These are phyloP conservation scores for Silene vulgaris DNA, from an alignment of 179 eudicot species.

Conservation along the genomic window DNA sequence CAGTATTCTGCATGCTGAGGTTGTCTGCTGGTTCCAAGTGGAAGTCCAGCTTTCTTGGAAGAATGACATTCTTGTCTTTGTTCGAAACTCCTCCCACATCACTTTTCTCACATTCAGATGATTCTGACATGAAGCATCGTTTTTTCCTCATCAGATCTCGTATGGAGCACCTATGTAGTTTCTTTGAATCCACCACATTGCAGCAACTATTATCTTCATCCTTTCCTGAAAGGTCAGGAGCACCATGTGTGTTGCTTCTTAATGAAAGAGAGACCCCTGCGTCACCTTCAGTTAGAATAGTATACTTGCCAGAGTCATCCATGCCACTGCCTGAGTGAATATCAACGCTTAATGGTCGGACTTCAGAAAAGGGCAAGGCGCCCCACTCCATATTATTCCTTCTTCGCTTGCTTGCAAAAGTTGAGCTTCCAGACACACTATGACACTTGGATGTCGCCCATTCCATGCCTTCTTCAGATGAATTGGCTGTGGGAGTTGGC, in stretches of 20 bases:
- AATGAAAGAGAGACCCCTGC: conserved; percentile 20
- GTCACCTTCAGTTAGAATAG: conserved; percentile 19
- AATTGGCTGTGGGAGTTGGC: conserved; percentile 27
- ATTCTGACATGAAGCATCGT: conserved; percentile 39
- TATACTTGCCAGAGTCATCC: conserved; percentile 21
- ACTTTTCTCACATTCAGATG: conserved; percentile 28
- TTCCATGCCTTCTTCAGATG: conserved; percentile 32
- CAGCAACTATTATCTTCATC: conserved; percentile 25
- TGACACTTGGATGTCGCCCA: conserved; percentile 25
- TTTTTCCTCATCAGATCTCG: conserved; percentile 92
- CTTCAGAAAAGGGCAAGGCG: conserved; percentile 52
- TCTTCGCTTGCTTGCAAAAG: conserved; percentile 30
- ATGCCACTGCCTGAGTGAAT: conserved; percentile 22
- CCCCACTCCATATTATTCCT: conserved; percentile 50
- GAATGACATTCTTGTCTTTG: conserved; percentile 23
- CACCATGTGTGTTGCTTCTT: conserved; percentile 22
- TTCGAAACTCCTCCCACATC: conserved; percentile 24
- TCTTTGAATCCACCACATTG: conserved; percentile 30
- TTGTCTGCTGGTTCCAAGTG: conserved; percentile 19
- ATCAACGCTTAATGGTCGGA: conserved; percentile 26
- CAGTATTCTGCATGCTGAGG: conserved; percentile 27
- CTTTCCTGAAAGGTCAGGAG: conserved; percentile 17
- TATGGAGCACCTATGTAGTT: conserved; percentile 49
- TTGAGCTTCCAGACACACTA: conserved; percentile 28
- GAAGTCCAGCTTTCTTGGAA: conserved; percentile 29